Evolutionary conservation across 805 yeast species (phyloP).

Genomic region (Metschnikowia rubicola): DNA sequence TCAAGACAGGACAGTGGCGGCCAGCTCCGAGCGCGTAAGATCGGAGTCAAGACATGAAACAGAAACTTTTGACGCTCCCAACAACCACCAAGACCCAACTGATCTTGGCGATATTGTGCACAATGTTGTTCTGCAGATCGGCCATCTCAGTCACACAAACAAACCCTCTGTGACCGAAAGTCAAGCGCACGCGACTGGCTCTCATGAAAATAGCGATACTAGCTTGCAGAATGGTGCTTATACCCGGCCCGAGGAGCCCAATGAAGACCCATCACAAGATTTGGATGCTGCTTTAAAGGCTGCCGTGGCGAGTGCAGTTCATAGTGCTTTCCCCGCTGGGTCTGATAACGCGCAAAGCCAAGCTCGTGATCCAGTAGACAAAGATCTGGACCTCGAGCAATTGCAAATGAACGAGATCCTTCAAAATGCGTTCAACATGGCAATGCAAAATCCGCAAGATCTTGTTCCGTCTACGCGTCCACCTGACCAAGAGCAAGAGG

Average conservation of each 20-base stretch:
- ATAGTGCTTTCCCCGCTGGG: slow-evolving; percentile 8
- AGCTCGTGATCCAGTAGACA: neutral
- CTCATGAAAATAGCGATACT: no score
- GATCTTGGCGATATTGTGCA: slow-evolving; percentile 26
- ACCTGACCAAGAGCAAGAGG: neutral
- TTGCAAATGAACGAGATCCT: slow-evolving; percentile 63
- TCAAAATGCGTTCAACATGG: slow-evolving; percentile 76
- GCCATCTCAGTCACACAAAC: neutral
- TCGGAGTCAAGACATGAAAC: neutral
- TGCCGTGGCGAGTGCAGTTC: slow-evolving; percentile 14
- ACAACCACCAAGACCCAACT: slow-evolving; percentile 15
- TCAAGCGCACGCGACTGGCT: no score
- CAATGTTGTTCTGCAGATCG: slow-evolving; percentile 24
- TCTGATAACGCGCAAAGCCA: neutral
- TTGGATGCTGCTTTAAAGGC: slow-evolving; percentile 11
- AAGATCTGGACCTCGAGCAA: slow-evolving; percentile 51
- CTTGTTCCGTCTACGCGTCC: slow-evolving; percentile 25
- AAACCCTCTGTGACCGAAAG: no score
- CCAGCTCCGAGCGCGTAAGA: neutral
- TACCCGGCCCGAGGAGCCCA: no score
- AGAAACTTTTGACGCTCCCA: slow-evolving; percentile 14
- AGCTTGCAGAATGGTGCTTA: no score
- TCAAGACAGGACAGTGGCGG: neutral
- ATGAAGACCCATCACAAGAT: slow-evolving; percentile 1
- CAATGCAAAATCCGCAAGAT: slow-evolving; percentile 59